A percentile compares a stretch with the other conserved stretches of the same genome.
Conservation (phyloP, 1,284 basidiomycete species). For the Naganishia cerealis region DNA sequence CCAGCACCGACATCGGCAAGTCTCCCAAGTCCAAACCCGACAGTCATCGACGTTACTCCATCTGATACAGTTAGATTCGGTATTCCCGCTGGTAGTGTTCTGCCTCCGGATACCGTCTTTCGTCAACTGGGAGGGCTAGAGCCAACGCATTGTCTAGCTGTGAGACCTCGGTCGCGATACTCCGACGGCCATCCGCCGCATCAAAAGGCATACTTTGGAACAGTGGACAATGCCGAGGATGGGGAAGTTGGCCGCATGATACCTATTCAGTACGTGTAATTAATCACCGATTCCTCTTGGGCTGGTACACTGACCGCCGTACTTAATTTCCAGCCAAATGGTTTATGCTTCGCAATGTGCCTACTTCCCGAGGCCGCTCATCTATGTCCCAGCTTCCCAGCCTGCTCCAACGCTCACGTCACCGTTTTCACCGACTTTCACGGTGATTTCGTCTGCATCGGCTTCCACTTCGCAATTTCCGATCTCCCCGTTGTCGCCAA, state of each 20-base stretch:
- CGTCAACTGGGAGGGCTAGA: conserved; percentile 1
- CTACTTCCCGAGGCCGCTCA: conserved; percentile 17
- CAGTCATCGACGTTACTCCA: not conserved
- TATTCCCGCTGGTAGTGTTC: not conserved
- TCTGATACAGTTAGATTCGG: conserved; percentile 16
- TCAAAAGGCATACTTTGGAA: not conserved
- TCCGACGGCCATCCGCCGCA: not conserved
- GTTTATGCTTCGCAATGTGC: conserved; percentile 31
- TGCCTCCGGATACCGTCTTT: not conserved
- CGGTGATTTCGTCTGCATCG: not conserved
- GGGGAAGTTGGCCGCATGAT: conserved; percentile 30
- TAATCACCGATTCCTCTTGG: no score
- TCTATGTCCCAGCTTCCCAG: not conserved
- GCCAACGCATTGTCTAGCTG: conserved; percentile 27
- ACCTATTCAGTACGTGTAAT: conserved; percentile 29
- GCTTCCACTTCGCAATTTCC: not conserved
- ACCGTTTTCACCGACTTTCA: not conserved
- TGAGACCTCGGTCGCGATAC: conserved; percentile 5
- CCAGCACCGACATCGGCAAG: not conserved
- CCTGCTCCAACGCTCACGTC: not conserved
- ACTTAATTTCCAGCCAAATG: conserved; percentile 17
- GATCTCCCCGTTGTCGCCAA: not conserved
- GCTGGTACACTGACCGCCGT: not conserved
- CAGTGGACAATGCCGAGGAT: not conserved
- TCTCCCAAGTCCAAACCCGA: not conserved